Conservation (phyloP, 2,329 filamentous ascomycete species). For the Gremmenia infestans region DNA sequence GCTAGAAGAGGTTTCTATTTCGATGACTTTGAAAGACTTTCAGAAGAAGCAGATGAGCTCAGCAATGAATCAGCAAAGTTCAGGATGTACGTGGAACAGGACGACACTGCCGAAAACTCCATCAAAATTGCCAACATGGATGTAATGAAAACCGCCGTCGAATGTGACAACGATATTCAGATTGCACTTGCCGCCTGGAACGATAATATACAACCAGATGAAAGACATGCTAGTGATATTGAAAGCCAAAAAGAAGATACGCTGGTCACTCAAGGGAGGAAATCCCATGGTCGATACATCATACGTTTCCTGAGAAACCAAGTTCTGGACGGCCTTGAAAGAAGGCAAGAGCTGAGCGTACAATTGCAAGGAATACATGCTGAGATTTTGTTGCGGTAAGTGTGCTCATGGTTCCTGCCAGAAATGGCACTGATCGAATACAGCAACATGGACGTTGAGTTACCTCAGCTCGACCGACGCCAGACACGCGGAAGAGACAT, state of each 20-base stretch:
- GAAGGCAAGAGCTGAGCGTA: constrained; percentile 13
- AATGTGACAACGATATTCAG: constrained; percentile 15
- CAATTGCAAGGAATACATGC: constrained; percentile 16
- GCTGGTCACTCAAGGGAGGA: constrained; percentile 9
- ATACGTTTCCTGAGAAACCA: constrained; percentile 19
- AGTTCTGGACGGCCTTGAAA: constrained; percentile 13
- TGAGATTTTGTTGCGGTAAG: constrained; percentile 10
- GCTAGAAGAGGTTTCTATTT: constrained; percentile 11
- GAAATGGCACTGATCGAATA: neutral
- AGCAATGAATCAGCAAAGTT: constrained; percentile 10
- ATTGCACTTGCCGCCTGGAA: constrained; percentile 18
- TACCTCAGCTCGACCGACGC: neutral
- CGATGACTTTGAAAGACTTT: constrained; percentile 12
- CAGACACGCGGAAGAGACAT: constrained; percentile 2
- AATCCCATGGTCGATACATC: constrained; percentile 17
- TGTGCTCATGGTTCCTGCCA: neutral
- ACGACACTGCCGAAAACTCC: constrained; percentile 4
- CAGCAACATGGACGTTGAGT: constrained; percentile 5
- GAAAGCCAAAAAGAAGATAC: constrained; percentile 9
- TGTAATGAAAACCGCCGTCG: constrained; percentile 9
- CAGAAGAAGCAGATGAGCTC: constrained; percentile 9
- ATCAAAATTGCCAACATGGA: constrained; percentile 10
- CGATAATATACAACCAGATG: constrained; percentile 17
- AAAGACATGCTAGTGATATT: constrained; percentile 2
- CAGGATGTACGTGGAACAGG: constrained; percentile 7